Conservation (phyloP, 2,329 filamentous ascomycete genomes). For the Colletotrichum coccodes region DNA sequence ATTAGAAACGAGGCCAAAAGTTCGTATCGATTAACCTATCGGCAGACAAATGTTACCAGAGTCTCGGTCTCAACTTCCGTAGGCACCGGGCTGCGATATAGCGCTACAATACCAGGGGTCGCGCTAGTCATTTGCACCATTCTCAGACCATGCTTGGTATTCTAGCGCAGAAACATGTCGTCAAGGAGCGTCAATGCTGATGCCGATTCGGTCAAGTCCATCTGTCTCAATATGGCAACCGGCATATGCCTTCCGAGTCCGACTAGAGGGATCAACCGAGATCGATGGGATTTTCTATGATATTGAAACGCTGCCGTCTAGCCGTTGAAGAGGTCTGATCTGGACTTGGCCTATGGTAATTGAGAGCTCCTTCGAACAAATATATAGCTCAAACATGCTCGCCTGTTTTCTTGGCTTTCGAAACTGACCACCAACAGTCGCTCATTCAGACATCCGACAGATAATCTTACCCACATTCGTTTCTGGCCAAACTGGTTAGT, state of each 20-base stretch:
- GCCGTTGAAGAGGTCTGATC: neutral
- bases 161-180: neutral
- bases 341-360: neutral
- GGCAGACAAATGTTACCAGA: conserved; percentile 1
- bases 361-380: neutral
- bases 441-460: conserved; percentile 7
- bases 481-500: conserved; percentile 7
- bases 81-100: neutral
- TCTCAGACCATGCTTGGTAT: conserved; percentile 11
- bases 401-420: neutral
- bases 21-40: neutral
- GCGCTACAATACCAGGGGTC: neutral
- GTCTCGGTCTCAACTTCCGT: neutral
- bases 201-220: conserved; percentile 5
- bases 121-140: conserved; percentile 10
- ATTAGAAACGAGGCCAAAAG: conserved; percentile 1
- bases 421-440: conserved; percentile 2
- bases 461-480: neutral
- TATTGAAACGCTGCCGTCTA: neutral
- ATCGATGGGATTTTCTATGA: neutral
- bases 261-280: neutral
- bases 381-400: conserved; percentile 30
- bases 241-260: neutral
- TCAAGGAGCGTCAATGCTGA: neutral
- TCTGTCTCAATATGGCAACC: neutral